phyloP scores from a whole-genome alignment of 1,139 yeast species.

The Geotrichum europaeum region DNA sequence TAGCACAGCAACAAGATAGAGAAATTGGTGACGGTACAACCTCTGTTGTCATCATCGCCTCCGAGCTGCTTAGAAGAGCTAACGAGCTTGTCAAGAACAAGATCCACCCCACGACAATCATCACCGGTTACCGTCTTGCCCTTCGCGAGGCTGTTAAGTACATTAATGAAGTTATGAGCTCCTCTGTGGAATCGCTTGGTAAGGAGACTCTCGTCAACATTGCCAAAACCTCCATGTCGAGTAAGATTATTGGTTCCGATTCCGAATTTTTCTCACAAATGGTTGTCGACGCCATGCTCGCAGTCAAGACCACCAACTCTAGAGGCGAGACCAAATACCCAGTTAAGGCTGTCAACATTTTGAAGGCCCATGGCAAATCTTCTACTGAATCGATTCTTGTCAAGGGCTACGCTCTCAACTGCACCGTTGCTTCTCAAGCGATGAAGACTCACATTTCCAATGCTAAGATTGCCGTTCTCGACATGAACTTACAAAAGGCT shows the following conservation, averaged over 20 bases:
- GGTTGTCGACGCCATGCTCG: conserved; percentile 94
- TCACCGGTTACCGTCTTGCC: conserved; percentile 93
- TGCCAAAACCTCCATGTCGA: conserved; percentile 96
- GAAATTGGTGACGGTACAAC: conserved; percentile 96
- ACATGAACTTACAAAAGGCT: conserved; percentile 90
- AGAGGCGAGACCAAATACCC: conserved; percentile 93
- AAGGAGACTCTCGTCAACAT: conserved; percentile 71
- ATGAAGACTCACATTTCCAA: conserved; percentile 70
- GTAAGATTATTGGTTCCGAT: conserved; percentile 95
- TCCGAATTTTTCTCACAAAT: conserved; percentile 81
- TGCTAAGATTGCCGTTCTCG: conserved; percentile 90
- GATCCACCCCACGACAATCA: conserved; percentile 95
- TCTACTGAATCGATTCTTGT: conserved; percentile 79
- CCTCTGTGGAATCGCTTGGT: conserved; percentile 75
- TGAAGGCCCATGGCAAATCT: conserved; percentile 96
- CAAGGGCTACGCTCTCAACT: conserved; percentile 92
- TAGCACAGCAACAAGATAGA: conserved; percentile 98
- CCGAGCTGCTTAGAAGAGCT: conserved; percentile 87
- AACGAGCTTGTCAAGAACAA: conserved; percentile 89
- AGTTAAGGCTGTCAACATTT: conserved; percentile 91
- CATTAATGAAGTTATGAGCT: conserved; percentile 77
- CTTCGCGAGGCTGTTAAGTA: conserved; percentile 86
- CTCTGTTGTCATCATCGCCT: conserved; percentile 92
- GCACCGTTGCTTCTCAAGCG: conserved; percentile 97
- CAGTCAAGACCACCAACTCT: conserved; percentile 84